phyloP scores from a whole-genome alignment of 2,329 filamentous ascomycete genomes.

The Dactylellina cionopaga region DNA sequence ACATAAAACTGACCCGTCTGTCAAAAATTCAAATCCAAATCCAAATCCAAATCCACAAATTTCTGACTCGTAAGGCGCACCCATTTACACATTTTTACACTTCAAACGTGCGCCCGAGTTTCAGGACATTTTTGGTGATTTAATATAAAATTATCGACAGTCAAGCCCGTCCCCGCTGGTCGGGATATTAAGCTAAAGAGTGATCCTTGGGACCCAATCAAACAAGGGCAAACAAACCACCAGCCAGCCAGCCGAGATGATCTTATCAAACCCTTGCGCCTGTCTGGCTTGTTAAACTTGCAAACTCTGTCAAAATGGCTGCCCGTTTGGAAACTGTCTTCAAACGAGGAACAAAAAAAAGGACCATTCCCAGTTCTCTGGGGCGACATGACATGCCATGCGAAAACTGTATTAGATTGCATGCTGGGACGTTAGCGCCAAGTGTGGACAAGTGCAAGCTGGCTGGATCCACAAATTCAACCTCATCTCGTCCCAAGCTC shows the following conservation, averaged over 20 bases:
- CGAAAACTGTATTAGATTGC: too few relatives aligned
- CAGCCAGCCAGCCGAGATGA: slow-evolving; percentile 41
- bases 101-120: slow-evolving; percentile 39
- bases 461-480: slow-evolving; percentile 23
- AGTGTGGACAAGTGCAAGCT: slow-evolving; percentile 21
- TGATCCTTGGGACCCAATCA: slow-evolving; percentile 46
- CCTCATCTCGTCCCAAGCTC: background rate
- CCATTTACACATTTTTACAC: background rate
- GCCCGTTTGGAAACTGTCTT: slow-evolving; percentile 22
- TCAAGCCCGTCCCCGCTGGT: slow-evolving; percentile 27
- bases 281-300: slow-evolving; percentile 28
- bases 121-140: slow-evolving; percentile 16
- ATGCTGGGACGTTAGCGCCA: too few relatives aligned
- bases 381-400: too few relatives aligned
- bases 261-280: slow-evolving; percentile 49
- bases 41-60: too few relatives aligned
- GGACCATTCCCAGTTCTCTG: background rate
- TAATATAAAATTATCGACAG: slow-evolving; percentile 15
- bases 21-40: too few relatives aligned
- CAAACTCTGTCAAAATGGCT: too few relatives aligned
- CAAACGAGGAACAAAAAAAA: slow-evolving; percentile 1
- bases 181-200: slow-evolving; percentile 49
- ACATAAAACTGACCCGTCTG: background rate
- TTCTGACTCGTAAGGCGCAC: background rate
- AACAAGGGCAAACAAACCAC: slow-evolving; percentile 44